Conservation (phyloP, 768 basidiomycete species). For the Leccinellum luteum region DNA sequence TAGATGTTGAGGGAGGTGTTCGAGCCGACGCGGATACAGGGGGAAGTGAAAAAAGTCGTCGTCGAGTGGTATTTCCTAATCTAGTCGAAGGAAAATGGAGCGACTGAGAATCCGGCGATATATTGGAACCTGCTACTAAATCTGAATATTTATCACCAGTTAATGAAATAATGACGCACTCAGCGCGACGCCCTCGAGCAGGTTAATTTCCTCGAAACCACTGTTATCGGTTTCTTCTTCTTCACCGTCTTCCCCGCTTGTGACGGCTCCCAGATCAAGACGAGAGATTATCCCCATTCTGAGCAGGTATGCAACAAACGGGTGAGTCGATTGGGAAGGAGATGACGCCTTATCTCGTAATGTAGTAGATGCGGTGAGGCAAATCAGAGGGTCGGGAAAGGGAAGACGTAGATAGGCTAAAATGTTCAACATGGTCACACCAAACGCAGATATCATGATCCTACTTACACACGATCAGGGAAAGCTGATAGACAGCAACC, state of each 20-base stretch:
- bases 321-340: constrained; percentile 38
- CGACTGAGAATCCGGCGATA: constrained; percentile 32
- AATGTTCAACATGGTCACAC: constrained; percentile 4
- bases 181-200: constrained; percentile 63
- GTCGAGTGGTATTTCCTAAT: constrained; percentile 65
- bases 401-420: constrained; percentile 73
- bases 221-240: constrained; percentile 40
- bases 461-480: constrained; percentile 74
- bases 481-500: constrained; percentile 78
- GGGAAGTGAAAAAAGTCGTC: constrained; percentile 62
- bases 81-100: constrained; percentile 67
- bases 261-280: constrained; percentile 5
- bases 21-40: constrained; percentile 43
- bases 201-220: constrained; percentile 65
- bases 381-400: constrained; percentile 73
- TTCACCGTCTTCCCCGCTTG: constrained; percentile 13
- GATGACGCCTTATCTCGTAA: constrained; percentile 74
- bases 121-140: constrained; percentile 41
- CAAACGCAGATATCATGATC: background rate
- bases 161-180: constrained; percentile 40
- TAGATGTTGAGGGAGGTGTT: constrained; percentile 46
- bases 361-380: constrained; percentile 82
- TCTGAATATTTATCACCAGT: background rate
- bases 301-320: constrained; percentile 30
- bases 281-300: constrained; percentile 15